phyloP scores from a whole-genome alignment of 2,329 filamentous ascomycete species.

The Cytospora piceicola region DNA sequence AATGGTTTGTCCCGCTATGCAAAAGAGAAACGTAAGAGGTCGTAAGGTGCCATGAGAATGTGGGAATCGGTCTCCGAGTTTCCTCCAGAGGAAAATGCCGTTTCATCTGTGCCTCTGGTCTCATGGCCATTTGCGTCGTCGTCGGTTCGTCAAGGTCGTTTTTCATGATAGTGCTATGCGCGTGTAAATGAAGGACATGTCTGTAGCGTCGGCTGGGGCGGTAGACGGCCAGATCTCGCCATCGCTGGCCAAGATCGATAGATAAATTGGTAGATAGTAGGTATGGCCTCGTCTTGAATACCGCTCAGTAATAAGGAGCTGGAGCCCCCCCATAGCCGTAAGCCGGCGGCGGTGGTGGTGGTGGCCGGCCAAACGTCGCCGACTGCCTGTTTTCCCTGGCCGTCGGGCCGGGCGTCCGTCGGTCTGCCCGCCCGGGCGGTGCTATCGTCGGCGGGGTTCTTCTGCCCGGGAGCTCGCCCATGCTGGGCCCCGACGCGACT shows the following conservation, averaged over 20 bases:
- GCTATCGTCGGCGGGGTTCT: constrained; percentile 42
- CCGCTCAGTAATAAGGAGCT: constrained; percentile 9
- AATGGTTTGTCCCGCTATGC: constrained; percentile 28
- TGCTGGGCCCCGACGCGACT: constrained; percentile 43
- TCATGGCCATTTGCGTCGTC: neutral
- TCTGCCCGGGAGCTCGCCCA: constrained; percentile 41
- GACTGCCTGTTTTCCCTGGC: constrained; percentile 33
- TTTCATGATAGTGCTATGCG: neutral
- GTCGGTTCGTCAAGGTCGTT: neutral
- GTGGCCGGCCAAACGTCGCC: constrained; percentile 31
- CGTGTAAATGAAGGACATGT: neutral
- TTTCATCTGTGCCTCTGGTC: neutral
- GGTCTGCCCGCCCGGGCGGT: constrained; percentile 40
- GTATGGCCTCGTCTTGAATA: neutral
- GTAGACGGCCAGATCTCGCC: neutral
- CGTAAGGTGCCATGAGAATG: neutral
- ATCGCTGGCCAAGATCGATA: neutral
- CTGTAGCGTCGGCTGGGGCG: neutral
- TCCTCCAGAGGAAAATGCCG: neutral
- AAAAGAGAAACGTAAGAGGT: constrained; percentile 16
- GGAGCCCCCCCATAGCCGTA: constrained; percentile 31
- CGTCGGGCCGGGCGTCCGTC: constrained; percentile 45
- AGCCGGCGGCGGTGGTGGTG: constrained; percentile 35
- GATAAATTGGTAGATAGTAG: too few species aligned
- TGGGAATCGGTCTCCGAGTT: neutral